Base-by-base conservation (phyloP, 495 filamentous ascomycete species). In the Lophiostoma macrostomum region DNA sequence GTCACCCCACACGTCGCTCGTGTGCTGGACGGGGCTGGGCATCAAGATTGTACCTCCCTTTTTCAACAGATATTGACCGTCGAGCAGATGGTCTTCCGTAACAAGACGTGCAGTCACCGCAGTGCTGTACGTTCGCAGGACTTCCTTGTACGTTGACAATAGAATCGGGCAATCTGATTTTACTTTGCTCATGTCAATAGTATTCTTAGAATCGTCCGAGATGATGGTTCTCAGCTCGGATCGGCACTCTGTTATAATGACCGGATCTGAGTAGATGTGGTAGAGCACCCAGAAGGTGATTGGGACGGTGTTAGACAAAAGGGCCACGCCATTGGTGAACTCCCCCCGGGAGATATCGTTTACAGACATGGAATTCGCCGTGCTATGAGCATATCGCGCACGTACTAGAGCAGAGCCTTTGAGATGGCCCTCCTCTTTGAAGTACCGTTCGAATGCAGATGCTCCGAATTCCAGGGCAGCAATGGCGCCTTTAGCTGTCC, bases 251-350 rank as follows among this genome's bases (percentile, higher is more conserved):
- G 63, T 35, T 0, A 78, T 69, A 1, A 79, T 52, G 1, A 56
- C 51, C 0, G 73, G 68, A 19, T 70, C 51, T 5, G 68, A 69
- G 58, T 64, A 73, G 1, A 78, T 25, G 30, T 72, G 66, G 25
- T 71, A 71, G 1, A 78, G 49, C 11, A 69, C 53, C 75, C 75
- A 77, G 58, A 77, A 78, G 4, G 64, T 59, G 10, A 71, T 59
- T 1, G 75, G 75, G 16, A 70, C 63, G 1, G 75, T 78, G 50
- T 76, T 80, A 12, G 71, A 69, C 1, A 79, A 46, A 10, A 77
- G 38, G 0, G 69, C 77, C 19, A 76, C 53, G 0, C 58, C 60
- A 22, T 66, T 65, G 0, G 64, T 59, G 11, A 70, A 64, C 55
- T 79, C 74, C 7, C 63, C 63, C 11, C 64, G 61, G 5, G 75